Base-by-base conservation (phyloP, 345 rosid species). In the Bruguiera parviflora region DNA sequence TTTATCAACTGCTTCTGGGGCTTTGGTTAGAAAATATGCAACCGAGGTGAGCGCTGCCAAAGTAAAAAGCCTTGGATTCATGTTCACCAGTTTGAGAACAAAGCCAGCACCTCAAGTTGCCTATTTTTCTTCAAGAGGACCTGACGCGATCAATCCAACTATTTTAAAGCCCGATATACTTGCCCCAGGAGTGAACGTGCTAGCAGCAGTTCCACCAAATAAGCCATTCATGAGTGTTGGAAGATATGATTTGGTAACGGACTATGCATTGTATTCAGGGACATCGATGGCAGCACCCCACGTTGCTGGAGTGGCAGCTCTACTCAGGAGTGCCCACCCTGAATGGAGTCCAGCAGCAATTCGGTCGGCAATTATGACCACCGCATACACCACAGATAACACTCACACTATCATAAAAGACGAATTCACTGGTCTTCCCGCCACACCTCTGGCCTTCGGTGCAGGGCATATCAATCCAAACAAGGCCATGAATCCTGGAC, bases 121-220 rank as follows among this genome's bases (percentile, higher is more conserved):
- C 5, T 33, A 24, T 33, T 91, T 85, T 77, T 88, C 92, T 29
- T 89, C 92, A n/a, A 79, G 88, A 74, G 95, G 95, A 28, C 89
- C 84, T 10, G 84, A 83, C 29, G 81, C 78, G 0, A 67, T 83
- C 20, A 85, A 6, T 35, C 87, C 83, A 2, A 31, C 66, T 19
- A 61, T 73, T 67, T 75, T 81, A 16, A 84, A 84, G 58, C 87
- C 85, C 1, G 84, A 84, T 39, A 70, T 84, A 52, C 28, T 79
- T n/a, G 87, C 87, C 43, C 85, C 85, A 0, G 85, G 85, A 10
- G 77, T 74, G 22, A 82, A 84, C 33, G 64, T 84, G 4, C 56
- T 81, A 35, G 83, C 82, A 19, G 87, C 83, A 16, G 52, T 78
- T 15, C 20, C 27, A 2, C 75, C 83, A n/a, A 71, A 69, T 32